A percentile compares a stretch with the other conserved stretches of the same genome.
phyloP scores from a whole-genome alignment of 768 basidiomycete genomes.

The Coprinopsis strossmayeri region DNA sequence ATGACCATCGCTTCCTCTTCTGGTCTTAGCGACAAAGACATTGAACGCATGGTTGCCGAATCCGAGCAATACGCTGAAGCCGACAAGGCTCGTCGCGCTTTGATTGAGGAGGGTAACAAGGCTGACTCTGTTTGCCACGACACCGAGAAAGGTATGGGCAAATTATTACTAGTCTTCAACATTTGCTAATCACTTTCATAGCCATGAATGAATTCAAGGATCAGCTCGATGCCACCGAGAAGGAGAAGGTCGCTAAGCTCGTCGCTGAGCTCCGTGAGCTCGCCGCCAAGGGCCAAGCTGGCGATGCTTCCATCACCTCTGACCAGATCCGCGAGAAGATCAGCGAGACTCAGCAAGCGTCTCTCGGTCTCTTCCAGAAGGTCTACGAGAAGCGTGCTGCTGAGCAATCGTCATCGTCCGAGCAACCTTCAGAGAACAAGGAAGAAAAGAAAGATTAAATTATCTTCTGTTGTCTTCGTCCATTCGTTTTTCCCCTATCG shows the following conservation, averaged over 20 bases:
- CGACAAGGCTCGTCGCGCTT: conserved; percentile 78
- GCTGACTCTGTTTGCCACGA: conserved; percentile 92
- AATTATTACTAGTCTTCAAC: not conserved
- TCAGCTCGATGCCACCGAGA: conserved; percentile 86
- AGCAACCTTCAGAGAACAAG: conserved; percentile 39
- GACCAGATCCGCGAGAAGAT: conserved; percentile 91
- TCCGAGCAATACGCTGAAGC: conserved; percentile 91
- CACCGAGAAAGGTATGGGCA: conserved; percentile 81
- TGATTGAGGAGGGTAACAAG: conserved; percentile 97
- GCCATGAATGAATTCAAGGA: conserved; percentile 98
- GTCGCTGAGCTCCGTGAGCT: conserved; percentile 84
- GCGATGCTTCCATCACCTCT: conserved; percentile 74
- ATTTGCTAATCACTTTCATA: conserved; percentile 22
- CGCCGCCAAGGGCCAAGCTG: conserved; percentile 82
- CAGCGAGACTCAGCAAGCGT: conserved; percentile 89
- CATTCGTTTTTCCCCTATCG: conserved; percentile 10
- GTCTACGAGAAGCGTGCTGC: conserved; percentile 89
- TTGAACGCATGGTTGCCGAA: conserved; percentile 94
- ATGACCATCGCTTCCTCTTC: conserved; percentile 99
- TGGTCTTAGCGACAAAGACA: conserved; percentile 93
- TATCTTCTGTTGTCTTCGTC: conserved; percentile 10
- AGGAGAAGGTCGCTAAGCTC: conserved; percentile 89
- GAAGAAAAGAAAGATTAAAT: conserved; percentile 86
- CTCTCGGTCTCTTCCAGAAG: conserved; percentile 96
- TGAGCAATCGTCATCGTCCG: conserved; percentile 44